Percentiles rank a stretch among this genome's conserved stretches.
Conservation (phyloP, 805 yeast genomes). For the Peterozyma toletana region DNA sequence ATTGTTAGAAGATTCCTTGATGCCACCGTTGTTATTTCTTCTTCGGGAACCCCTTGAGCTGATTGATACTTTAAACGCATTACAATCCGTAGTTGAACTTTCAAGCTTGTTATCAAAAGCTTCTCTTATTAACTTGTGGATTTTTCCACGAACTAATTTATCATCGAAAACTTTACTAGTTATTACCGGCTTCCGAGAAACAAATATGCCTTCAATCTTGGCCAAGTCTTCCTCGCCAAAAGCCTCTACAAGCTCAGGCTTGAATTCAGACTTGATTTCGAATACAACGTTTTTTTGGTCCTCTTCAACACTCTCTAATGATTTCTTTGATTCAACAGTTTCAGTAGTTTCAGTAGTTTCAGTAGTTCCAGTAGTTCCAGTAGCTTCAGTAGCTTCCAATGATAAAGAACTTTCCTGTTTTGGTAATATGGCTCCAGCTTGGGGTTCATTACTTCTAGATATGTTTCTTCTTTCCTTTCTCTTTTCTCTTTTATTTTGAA, state of each 20-base stretch:
- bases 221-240: conserved; percentile 58
- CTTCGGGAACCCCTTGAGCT: conserved; percentile 3
- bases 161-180: conserved; percentile 52
- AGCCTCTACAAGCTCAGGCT: conserved; percentile 36
- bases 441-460: too few relatives aligned
- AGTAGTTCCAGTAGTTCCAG: too few relatives aligned
- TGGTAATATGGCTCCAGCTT: conserved; percentile 23
- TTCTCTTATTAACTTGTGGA: conserved; percentile 71
- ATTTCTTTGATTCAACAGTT: conserved; percentile 8
- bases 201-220: conserved; percentile 46
- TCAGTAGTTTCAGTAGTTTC: too few relatives aligned
- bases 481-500: conserved; percentile 42
- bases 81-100: conserved; percentile 64
- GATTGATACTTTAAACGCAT: conserved; percentile 57
- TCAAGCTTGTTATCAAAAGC: conserved; percentile 74
- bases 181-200: conserved; percentile 49
- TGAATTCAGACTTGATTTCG: conserved; percentile 37
- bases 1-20: conserved; percentile 7
- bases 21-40: conserved; percentile 22
- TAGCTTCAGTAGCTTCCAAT: conserved; percentile 13
- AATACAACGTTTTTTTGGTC: conserved; percentile 21
- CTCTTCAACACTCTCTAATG: conserved; percentile 12
- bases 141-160: conserved; percentile 65
- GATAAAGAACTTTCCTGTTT: conserved; percentile 23
- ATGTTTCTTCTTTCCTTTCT: conserved; percentile 30